Evolutionary conservation across 1,284 basidiomycete genomes (phyloP).

Genomic region (Pholiota adiposa): DNA sequence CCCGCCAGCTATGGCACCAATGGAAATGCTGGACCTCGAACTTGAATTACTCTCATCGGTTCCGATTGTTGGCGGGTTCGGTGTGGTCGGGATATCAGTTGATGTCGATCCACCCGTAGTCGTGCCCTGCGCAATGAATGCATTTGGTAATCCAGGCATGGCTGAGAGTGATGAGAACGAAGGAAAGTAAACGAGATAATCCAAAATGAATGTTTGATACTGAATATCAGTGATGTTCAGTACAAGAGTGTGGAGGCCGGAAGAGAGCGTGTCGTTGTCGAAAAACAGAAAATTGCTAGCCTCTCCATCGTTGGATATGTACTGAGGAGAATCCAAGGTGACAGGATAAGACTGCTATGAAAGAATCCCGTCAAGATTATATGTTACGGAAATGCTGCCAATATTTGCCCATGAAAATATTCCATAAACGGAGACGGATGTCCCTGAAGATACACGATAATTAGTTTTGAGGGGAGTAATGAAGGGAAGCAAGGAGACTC

Average conservation of each 20-base stretch:
- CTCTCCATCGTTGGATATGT: constrained; percentile 15
- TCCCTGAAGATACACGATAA: constrained; percentile 10
- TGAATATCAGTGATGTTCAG: constrained; percentile 20
- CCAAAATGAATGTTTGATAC: constrained; percentile 22
- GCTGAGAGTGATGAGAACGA: constrained; percentile 16
- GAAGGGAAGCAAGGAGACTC: neutral
- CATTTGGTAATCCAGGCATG: constrained; percentile 3
- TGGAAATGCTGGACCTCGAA: neutral
- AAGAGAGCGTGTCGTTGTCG: constrained; percentile 18
- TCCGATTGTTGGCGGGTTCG: neutral
- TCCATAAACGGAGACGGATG: constrained; percentile 14
- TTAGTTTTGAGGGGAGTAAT: neutral
- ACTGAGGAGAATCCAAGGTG: constrained; percentile 18
- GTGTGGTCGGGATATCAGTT: neutral
- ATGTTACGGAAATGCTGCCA: constrained; percentile 1
- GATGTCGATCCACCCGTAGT: neutral
- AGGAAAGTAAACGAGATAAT: constrained; percentile 21
- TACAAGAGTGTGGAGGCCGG: constrained; percentile 23
- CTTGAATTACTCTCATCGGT: neutral
- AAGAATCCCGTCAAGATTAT: constrained; percentile 7
- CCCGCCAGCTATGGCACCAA: neutral
- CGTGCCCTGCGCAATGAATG: neutral
- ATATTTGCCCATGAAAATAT: constrained; percentile 2
- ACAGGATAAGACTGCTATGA: constrained; percentile 18
- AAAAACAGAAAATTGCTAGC: constrained; percentile 22